Percentiles rank a stretch among this genome's conserved stretches.
These are phyloP conservation scores for Nitzschia palea DNA, from an alignment of 108 stramenopile genomes.

Conservation along the genomic window DNA sequence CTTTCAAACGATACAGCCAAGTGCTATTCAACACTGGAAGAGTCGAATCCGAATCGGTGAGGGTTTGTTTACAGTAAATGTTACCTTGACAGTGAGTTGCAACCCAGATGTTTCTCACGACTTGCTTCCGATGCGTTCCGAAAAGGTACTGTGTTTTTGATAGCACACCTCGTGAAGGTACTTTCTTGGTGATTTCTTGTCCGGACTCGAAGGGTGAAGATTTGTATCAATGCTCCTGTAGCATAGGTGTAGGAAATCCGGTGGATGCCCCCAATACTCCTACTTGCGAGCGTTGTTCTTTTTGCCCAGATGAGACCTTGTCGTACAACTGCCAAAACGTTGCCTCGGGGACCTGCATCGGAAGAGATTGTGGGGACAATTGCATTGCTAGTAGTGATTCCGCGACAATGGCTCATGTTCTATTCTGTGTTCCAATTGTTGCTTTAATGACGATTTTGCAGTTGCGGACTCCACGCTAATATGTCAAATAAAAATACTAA, in stretches of 20 bases:
- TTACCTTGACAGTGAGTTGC: too few species aligned
- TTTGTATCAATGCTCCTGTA: conserved; percentile 3
- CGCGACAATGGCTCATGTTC: too few species aligned
- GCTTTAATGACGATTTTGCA: too few species aligned
- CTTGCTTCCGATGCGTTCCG: background rate
- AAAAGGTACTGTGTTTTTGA: conserved; percentile 9
- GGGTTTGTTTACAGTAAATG: too few species aligned
- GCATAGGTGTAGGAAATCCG: conserved; percentile 12
- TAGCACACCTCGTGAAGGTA: conserved; percentile 8
- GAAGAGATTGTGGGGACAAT: background rate
- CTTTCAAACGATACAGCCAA: background rate
- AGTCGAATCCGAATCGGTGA: background rate
- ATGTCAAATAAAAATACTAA: too few species aligned
- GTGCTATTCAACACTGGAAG: background rate
- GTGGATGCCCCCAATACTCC: conserved; percentile 16
- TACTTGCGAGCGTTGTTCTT: conserved; percentile 6
- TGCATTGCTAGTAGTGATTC: conserved; percentile 14
- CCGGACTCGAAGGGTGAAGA: background rate
- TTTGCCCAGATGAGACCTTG: conserved; percentile 6
- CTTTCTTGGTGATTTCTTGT: conserved; percentile 12
- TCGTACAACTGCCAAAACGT: conserved; percentile 15
- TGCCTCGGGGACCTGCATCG: conserved; percentile 12
- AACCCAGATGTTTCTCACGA: too few species aligned
- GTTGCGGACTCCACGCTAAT: too few species aligned
- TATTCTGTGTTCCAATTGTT: too few species aligned